Conservation (phyloP, 371 early-diverging fungal species). For the Thermomucor indicae-seudaticae region DNA sequence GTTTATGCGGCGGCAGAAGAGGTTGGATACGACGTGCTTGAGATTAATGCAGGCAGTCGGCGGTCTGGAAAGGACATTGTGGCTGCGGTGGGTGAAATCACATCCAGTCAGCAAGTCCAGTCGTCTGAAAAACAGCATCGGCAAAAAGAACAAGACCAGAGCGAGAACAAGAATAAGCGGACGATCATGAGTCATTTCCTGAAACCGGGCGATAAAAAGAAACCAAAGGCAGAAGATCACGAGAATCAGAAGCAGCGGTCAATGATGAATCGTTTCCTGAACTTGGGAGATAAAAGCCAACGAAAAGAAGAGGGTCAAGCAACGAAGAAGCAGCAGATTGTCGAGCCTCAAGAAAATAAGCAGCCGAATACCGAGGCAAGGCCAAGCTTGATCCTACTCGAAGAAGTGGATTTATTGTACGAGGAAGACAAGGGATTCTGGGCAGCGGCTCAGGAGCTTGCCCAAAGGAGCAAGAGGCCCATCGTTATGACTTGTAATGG, state of each 20-base stretch:
- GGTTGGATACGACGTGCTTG: conserved; percentile 70
- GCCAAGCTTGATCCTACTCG: conserved; percentile 72
- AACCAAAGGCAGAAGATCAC: background rate
- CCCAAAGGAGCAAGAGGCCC: conserved; percentile 73
- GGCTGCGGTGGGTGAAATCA: conserved; percentile 66
- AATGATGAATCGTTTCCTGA: too few relatives aligned
- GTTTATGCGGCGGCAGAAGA: conserved; percentile 75
- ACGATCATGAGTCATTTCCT: background rate
- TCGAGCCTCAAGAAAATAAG: background rate
- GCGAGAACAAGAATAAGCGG: conserved; percentile 3
- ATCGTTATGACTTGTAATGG: conserved; percentile 82
- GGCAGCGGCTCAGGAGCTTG: conserved; percentile 62
- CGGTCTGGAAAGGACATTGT: conserved; percentile 72
- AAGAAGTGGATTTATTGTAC: conserved; percentile 80
- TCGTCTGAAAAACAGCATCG: conserved; percentile 11
- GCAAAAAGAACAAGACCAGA: background rate
- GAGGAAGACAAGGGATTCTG: conserved; percentile 84
- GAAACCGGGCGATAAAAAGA: background rate
- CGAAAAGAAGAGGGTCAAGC: background rate
- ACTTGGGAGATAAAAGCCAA: too few relatives aligned
- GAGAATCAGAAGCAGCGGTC: too few relatives aligned
- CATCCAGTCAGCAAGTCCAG: conserved; percentile 62
- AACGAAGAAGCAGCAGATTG: background rate
- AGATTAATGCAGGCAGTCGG: conserved; percentile 64
- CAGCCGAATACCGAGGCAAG: conserved; percentile 3